These are phyloP conservation scores for Fusarium continuum DNA, from an alignment of 2,329 filamentous ascomycete genomes.

Conservation along the genomic window DNA sequence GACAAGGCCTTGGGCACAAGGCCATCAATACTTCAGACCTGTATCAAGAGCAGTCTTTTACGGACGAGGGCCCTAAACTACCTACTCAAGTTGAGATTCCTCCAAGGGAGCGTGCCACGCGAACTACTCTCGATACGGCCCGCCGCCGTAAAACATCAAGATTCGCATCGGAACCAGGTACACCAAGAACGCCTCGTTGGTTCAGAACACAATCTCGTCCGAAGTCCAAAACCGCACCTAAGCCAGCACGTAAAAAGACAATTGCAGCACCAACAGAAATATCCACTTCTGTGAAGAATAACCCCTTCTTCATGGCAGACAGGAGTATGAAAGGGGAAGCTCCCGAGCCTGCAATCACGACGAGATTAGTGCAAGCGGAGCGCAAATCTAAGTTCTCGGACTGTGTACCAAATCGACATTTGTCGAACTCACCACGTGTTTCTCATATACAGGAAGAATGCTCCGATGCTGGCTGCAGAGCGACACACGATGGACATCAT, in stretches of 20 bases:
- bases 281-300: slow-evolving; percentile 40
- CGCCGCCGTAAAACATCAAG: slow-evolving; percentile 8
- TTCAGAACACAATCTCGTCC: slow-evolving; percentile 10
- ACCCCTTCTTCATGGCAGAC: slow-evolving; percentile 49
- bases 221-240: slow-evolving; percentile 1
- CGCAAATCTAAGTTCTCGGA: slow-evolving; percentile 42
- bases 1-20: slow-evolving; percentile 8
- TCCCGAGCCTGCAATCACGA: slow-evolving; percentile 36
- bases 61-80: not conserved
- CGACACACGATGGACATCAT: slow-evolving; percentile 41
- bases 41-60: slow-evolving; percentile 7
- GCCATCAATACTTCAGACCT: not conserved
- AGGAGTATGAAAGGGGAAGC: slow-evolving; percentile 30
- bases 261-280: slow-evolving; percentile 16
- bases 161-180: slow-evolving; percentile 22
- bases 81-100: not conserved
- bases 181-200: slow-evolving; percentile 8
- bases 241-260: slow-evolving; percentile 14
- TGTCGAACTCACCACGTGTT: slow-evolving; percentile 13
- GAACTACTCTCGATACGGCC: slow-evolving; percentile 1
- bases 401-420: slow-evolving; percentile 42
- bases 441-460: slow-evolving; percentile 33
- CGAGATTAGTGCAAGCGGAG: slow-evolving; percentile 28
- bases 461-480: slow-evolving; percentile 44
- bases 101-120: not conserved